phyloP scores from a whole-genome alignment of 2,329 filamentous ascomycete genomes.

The Epichloe glyceriae region DNA sequence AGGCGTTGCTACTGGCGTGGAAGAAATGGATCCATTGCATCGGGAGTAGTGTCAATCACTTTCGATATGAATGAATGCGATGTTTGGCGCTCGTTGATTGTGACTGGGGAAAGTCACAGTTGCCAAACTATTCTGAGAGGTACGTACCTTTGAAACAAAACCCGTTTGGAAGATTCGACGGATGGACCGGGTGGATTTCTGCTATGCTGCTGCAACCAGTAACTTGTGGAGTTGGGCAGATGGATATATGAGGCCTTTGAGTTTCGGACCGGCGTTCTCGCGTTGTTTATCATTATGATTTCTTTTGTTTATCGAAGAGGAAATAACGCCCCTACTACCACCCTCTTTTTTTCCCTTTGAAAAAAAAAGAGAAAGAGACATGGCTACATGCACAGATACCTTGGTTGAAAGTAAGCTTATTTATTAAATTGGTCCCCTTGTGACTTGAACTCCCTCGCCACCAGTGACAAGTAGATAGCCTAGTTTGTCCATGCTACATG shows the following conservation, averaged over 20 bases:
- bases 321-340: slow-evolving; percentile 8
- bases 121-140: not conserved
- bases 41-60: slow-evolving; percentile 12
- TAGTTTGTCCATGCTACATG: too few relatives aligned
- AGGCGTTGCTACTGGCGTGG: slow-evolving; percentile 46
- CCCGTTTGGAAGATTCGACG: not conserved
- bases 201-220: not conserved
- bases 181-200: not conserved
- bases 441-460: not conserved
- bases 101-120: not conserved
- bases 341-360: slow-evolving; percentile 19
- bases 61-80: not conserved
- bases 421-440: not conserved
- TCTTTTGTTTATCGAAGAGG: slow-evolving; percentile 14
- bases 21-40: slow-evolving; percentile 55
- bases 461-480: not conserved
- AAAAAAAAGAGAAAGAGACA: slow-evolving; percentile 15
- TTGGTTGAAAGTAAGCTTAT: slow-evolving; percentile 12
- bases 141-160: not conserved
- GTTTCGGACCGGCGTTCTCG: slow-evolving; percentile 7
- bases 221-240: not conserved
- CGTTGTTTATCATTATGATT: slow-evolving; percentile 12
- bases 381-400: slow-evolving; percentile 24
- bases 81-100: not conserved
- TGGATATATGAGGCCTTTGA: not conserved